Evolutionary conservation across 371 early-diverging fungal genomes (phyloP).

Genomic region (Syncephalastrum monosporum): DNA sequence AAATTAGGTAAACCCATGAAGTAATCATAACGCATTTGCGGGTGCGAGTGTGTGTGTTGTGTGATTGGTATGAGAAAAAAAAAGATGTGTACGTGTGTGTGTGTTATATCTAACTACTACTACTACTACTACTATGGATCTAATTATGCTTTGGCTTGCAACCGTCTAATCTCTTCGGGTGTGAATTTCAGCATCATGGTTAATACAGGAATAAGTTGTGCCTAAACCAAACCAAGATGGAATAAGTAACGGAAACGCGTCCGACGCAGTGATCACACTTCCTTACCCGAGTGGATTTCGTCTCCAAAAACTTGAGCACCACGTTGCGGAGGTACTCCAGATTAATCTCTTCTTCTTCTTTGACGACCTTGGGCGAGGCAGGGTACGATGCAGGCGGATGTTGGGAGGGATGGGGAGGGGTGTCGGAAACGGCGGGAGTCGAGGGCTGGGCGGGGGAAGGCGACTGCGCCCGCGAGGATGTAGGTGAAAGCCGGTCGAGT

Average conservation of each 20-base stretch:
- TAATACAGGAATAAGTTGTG: slow-evolving; percentile 81
- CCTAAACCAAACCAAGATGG: slow-evolving; percentile 24
- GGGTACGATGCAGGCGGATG: no score
- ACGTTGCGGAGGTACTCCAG: slow-evolving; percentile 87
- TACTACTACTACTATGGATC: no score
- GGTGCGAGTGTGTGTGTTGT: no score
- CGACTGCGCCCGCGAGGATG: slow-evolving; percentile 24
- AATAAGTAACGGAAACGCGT: no score
- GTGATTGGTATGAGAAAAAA: no score
- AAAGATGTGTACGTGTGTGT: no score
- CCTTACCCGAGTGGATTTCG: slow-evolving; percentile 67
- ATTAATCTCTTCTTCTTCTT: slow-evolving; percentile 59
- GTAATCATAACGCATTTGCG: no score
- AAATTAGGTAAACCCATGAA: no score
- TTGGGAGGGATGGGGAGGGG: no score
- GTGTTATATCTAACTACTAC: no score
- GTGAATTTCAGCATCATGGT: slow-evolving; percentile 78
- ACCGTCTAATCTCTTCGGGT: slow-evolving; percentile 74
- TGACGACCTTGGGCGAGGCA: not conserved
- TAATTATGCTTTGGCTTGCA: slow-evolving; percentile 39
- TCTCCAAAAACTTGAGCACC: slow-evolving; percentile 83
- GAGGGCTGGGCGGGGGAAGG: slow-evolving; percentile 13
- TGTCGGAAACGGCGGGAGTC: slow-evolving; percentile 17
- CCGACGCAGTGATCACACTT: no score
- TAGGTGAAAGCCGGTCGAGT: slow-evolving; percentile 14